phyloP scores from a whole-genome alignment of 805 yeast species.

The Kockiozyma suomiensis region DNA sequence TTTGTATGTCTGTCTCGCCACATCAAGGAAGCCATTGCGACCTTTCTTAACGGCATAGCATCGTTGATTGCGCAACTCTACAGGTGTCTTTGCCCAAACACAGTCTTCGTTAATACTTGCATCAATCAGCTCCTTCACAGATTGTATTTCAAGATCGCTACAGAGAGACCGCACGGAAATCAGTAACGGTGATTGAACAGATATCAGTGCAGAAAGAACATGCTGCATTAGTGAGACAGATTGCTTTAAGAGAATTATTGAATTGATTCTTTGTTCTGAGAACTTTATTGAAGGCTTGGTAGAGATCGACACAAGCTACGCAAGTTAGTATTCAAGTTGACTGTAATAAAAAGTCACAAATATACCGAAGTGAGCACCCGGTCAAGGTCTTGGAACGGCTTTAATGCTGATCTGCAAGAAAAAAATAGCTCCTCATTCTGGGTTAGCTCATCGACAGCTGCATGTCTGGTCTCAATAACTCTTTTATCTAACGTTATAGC shows the following conservation, averaged over 20 bases:
- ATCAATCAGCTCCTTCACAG: conserved; percentile 40
- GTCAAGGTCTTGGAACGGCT: conserved; percentile 47
- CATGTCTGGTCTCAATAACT: conserved; percentile 45
- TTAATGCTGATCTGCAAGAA: conserved; percentile 37
- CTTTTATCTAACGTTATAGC: conserved; percentile 35
- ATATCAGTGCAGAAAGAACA: conserved; percentile 33
- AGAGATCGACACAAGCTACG: conserved; percentile 39
- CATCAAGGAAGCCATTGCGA: conserved; percentile 50
- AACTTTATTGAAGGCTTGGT: conserved; percentile 37
- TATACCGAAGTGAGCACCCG: conserved; percentile 43
- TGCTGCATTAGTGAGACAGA: conserved; percentile 39
- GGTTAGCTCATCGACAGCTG: conserved; percentile 46
- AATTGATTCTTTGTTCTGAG: conserved; percentile 48
- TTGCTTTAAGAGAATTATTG: conserved; percentile 47
- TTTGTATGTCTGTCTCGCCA: conserved; percentile 49
- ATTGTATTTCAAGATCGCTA: conserved; percentile 38
- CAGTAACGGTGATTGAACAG: conserved; percentile 26
- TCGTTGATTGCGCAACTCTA: conserved; percentile 50
- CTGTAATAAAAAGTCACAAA: not conserved
- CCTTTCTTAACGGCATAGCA: conserved; percentile 52
- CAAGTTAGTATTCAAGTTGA: not conserved
- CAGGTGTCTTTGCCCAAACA: conserved; percentile 46
- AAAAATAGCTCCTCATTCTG: conserved; percentile 30
- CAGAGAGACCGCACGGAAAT: conserved; percentile 33
- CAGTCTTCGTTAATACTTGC: conserved; percentile 49